These are phyloP conservation scores for Sarocladium oryzae DNA, from an alignment of 2,329 filamentous ascomycete species.

Conservation along the genomic window DNA sequence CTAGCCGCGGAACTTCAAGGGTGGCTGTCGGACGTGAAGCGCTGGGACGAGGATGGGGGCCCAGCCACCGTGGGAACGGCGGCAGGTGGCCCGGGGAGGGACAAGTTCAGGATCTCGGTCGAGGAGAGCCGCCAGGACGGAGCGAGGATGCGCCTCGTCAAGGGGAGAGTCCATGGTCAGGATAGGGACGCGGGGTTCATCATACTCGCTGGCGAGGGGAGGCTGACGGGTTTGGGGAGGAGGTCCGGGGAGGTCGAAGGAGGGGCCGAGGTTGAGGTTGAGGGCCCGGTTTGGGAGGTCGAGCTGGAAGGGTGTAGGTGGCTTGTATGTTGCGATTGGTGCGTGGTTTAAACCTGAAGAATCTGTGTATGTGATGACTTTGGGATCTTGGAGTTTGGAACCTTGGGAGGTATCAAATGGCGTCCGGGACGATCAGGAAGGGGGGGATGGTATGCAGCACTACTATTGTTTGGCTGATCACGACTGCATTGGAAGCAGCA, in stretches of 20 bases:
- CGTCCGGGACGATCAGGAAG: neutral
- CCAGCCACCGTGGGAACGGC: neutral
- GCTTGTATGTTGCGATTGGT: conserved; percentile 35
- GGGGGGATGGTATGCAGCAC: too few relatives aligned
- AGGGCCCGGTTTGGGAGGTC: conserved; percentile 32
- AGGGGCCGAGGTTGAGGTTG: conserved; percentile 27
- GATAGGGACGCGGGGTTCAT: conserved; percentile 20
- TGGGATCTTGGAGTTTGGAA: neutral
- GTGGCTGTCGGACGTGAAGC: conserved; percentile 34
- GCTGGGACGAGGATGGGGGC: conserved; percentile 19
- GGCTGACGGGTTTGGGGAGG: conserved; percentile 27
- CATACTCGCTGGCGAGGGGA: conserved; percentile 32
- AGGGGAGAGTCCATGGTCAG: neutral
- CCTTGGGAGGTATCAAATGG: neutral
- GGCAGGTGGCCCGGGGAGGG: neutral
- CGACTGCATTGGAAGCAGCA: too few relatives aligned
- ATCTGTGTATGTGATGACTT: neutral
- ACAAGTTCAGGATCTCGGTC: conserved; percentile 21
- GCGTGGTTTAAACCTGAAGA: conserved; percentile 12
- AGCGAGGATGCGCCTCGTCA: conserved; percentile 2
- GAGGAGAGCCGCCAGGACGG: conserved; percentile 23
- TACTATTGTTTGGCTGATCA: too few relatives aligned
- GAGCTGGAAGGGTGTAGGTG: conserved; percentile 26
- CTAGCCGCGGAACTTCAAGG: conserved; percentile 33
- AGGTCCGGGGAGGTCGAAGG: conserved; percentile 18